Percentiles rank a stretch among this genome's conserved stretches.
phyloP scores from a whole-genome alignment of 2,329 filamentous ascomycete species.

The Ascomycota sp. region DNA sequence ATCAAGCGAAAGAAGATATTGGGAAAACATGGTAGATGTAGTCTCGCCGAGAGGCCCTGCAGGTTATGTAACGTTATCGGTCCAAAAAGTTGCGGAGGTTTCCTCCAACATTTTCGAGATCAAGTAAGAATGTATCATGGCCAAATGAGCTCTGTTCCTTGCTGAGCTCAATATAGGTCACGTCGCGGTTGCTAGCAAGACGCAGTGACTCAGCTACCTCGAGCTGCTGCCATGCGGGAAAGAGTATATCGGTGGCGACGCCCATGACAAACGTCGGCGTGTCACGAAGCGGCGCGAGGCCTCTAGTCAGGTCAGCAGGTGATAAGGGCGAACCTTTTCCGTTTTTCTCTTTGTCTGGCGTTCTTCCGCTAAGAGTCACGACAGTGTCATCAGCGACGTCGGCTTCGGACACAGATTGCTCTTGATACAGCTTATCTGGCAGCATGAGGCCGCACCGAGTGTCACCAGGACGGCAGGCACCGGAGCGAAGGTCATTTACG shows the following conservation, averaged over 20 bases:
- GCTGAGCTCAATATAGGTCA: slow-evolving; percentile 77
- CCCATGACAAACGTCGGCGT: slow-evolving; percentile 79
- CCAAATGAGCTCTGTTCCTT: slow-evolving; percentile 91
- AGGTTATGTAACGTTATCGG: slow-evolving; percentile 11
- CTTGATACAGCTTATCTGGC: slow-evolving; percentile 67
- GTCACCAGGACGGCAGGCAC: slow-evolving; percentile 24
- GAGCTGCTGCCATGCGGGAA: slow-evolving; percentile 93
- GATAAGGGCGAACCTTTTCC: slow-evolving; percentile 25
- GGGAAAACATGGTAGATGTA: not conserved
- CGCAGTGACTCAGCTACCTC: slow-evolving; percentile 76
- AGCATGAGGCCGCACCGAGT: slow-evolving; percentile 55
- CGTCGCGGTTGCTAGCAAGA: slow-evolving; percentile 55
- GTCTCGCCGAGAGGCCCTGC: not conserved
- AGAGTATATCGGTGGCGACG: slow-evolving; percentile 87
- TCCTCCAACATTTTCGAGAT: slow-evolving; percentile 79
- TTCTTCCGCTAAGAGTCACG: slow-evolving; percentile 1
- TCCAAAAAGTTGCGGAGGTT: slow-evolving; percentile 61
- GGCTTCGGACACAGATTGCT: slow-evolving; percentile 38
- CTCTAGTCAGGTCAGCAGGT: slow-evolving; percentile 60
- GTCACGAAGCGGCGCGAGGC: slow-evolving; percentile 49
- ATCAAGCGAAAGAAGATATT: no score
- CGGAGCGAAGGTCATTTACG: slow-evolving; percentile 32
- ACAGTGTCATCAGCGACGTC: slow-evolving; percentile 11
- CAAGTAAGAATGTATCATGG: slow-evolving; percentile 87
- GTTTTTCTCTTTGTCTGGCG: slow-evolving; percentile 1